Conservation (phyloP, 176 grass and related monocot genomes). For the Rhynchospora tenuis region DNA sequence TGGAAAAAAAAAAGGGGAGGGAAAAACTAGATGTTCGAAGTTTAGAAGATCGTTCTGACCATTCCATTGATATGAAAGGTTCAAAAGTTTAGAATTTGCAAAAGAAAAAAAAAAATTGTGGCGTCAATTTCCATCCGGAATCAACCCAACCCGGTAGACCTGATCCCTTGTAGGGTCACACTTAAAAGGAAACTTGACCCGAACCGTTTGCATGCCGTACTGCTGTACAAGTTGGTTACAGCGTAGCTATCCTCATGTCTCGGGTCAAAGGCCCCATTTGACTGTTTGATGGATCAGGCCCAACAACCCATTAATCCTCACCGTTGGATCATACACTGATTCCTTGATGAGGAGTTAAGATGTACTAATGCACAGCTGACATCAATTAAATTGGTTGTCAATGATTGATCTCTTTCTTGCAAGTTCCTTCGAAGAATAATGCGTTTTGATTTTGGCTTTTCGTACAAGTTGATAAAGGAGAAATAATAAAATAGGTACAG, state of each 20-base stretch:
- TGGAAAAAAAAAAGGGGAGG: no score
- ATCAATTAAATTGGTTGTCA: background rate
- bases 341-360: conserved; percentile 2
- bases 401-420: conserved; percentile 1
- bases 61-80: no score
- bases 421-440: conserved; percentile 15
- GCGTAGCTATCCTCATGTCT: conserved; percentile 9
- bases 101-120: no score
- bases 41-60: no score
- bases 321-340: background rate
- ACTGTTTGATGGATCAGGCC: conserved; percentile 28
- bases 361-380: background rate
- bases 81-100: no score
- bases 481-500: conserved; percentile 5
- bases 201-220: background rate
- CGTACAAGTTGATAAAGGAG: background rate
- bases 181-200: background rate
- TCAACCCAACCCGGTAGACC: no score
- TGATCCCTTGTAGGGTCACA: background rate
- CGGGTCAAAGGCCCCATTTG: conserved; percentile 17
- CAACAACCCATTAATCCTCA: conserved; percentile 13
- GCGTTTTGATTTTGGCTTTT: background rate
- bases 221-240: background rate
- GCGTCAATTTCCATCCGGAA: background rate
- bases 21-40: no score